Evolutionary conservation across 2,329 filamentous ascomycete species (phyloP).

Genomic region (Pyricularia sp.): DNA sequence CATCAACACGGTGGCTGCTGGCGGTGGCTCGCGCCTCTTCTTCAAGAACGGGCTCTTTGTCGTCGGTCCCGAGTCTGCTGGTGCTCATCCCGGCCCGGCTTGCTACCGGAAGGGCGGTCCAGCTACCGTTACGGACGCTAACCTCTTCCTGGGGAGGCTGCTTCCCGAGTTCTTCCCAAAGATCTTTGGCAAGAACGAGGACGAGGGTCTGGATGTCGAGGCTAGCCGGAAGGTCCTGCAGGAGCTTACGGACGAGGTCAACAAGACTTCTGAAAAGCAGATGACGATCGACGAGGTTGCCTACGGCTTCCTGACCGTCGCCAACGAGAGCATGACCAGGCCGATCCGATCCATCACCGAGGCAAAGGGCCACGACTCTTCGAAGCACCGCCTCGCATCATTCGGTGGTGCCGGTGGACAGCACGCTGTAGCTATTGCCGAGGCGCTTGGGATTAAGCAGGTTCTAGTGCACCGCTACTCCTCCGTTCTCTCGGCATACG

Average conservation of each 20-base stretch:
- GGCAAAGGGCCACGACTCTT: conserved; percentile 61
- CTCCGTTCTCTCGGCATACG: conserved; percentile 41
- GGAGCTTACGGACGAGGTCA: conserved; percentile 68
- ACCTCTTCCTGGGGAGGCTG: conserved; percentile 50
- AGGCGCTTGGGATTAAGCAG: conserved; percentile 58
- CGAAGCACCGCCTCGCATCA: conserved; percentile 58
- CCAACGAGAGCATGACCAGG: conserved; percentile 62
- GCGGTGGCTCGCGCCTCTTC: conserved; percentile 76
- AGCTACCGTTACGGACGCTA: conserved; percentile 58
- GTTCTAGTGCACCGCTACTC: conserved; percentile 63
- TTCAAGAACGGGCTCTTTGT: conserved; percentile 66
- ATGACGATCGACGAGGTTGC: conserved; percentile 79
- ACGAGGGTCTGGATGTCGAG: conserved; percentile 32
- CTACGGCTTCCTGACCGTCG: conserved; percentile 67
- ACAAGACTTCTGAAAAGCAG: conserved; percentile 58
- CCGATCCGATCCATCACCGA: conserved; percentile 65
- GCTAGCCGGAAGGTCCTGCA: conserved; percentile 58
- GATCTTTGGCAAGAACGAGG: conserved; percentile 58
- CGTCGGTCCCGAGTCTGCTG: conserved; percentile 58
- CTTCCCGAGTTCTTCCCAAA: conserved; percentile 54
- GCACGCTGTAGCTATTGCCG: conserved; percentile 60
- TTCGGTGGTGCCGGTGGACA: conserved; percentile 67
- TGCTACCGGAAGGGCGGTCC: conserved; percentile 59
- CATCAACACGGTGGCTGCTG: conserved; percentile 91
- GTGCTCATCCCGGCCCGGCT: conserved; percentile 56